Evolutionary conservation across 306 rosid genomes (phyloP).

Genomic region (Citrullus colocynthis): DNA sequence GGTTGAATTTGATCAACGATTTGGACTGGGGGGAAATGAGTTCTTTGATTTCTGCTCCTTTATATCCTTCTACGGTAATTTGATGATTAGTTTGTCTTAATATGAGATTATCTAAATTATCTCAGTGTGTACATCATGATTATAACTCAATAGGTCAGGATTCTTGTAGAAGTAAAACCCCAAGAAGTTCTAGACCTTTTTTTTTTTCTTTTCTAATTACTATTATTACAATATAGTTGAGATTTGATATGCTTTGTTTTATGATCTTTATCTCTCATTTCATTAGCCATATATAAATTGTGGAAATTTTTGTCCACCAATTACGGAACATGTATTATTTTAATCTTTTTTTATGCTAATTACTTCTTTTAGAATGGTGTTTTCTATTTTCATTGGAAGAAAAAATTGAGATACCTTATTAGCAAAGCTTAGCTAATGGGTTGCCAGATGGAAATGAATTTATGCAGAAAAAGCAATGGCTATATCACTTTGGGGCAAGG

Average conservation of each 20-base stretch:
- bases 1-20: constrained; percentile 5
- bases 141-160: background rate
- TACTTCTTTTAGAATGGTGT: no score
- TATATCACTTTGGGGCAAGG: no score
- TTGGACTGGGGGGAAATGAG: constrained; percentile 34
- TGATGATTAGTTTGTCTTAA: background rate
- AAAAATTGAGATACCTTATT: no score
- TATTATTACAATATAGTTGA: background rate
- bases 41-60: constrained; percentile 28
- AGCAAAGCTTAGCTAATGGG: no score
- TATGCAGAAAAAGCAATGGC: no score
- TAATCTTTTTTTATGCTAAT: no score
- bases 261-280: no score
- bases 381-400: no score
- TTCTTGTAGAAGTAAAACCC: background rate
- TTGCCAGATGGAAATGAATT: no score
- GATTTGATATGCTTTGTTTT: background rate
- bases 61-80: background rate
- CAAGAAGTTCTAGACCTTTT: background rate
- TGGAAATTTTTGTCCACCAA: no score
- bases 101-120: background rate
- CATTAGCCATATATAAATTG: no score
- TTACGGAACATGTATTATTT: no score
- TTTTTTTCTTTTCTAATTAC: background rate
- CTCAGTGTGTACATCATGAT: background rate